phyloP scores from a whole-genome alignment of 192 early-diverging fungal species.

The Neocallimastix lanati region DNA sequence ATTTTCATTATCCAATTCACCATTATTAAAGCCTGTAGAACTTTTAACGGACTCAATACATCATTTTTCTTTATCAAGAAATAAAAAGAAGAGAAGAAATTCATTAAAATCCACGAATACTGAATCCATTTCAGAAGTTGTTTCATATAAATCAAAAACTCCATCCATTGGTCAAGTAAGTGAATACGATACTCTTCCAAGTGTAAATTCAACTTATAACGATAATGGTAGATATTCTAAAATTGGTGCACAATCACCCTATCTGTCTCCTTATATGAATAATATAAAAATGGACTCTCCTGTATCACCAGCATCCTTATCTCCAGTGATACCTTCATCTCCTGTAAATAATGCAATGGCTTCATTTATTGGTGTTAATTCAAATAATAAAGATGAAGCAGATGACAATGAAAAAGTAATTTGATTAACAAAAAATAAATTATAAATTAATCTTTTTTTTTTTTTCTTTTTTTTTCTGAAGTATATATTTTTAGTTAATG shows the following conservation, averaged over 20 bases:
- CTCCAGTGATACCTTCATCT: not conserved
- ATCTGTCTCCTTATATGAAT: not conserved
- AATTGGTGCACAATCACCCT: not conserved
- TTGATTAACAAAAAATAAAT: not conserved
- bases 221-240: not conserved
- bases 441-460: too few species aligned
- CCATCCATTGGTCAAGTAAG: not conserved
- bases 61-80: not conserved
- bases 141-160: not conserved
- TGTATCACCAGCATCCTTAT: not conserved
- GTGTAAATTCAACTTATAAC: not conserved
- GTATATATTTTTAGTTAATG: too few species aligned
- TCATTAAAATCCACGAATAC: not conserved
- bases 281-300: not conserved
- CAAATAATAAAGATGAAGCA: not conserved
- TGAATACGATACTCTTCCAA: not conserved
- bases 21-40: not conserved
- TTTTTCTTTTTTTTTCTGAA: too few species aligned
- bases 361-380: not conserved
- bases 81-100: not conserved
- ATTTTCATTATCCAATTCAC: not conserved
- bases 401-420: not conserved
- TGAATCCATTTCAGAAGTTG: not conserved
- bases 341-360: not conserved
- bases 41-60: not conserved